Base-by-base conservation (phyloP, 768 basidiomycete species). In the Suillus luteus region DNA sequence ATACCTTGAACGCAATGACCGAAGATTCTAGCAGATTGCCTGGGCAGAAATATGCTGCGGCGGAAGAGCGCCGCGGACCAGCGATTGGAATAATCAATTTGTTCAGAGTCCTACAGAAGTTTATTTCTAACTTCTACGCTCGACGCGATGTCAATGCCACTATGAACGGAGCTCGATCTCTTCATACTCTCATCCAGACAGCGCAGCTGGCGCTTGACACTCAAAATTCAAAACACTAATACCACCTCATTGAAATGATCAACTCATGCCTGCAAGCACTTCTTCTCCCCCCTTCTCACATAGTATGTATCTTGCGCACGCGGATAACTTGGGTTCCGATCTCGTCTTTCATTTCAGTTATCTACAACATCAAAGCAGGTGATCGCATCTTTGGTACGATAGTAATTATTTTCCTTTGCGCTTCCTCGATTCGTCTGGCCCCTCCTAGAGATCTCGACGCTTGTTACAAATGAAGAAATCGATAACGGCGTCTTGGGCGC, bases 401-500 rank as follows among this genome's bases (percentile, higher is more conserved):
- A 19, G 5, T 52, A 10, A 19, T 10, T 31, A 8, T 27, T 9
- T 15, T 48, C 46, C 43, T 24, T 14, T 33, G 8, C 31, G 19
- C 51, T 2, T 33, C 40, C 55, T 57, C 55, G 15, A 57, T 57
- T 57, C 55, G 15, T 57, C 55, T 10, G 17, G 22, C 22, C 37
- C 24, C 37, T 17, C 35, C 33, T n/a, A 58, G 24, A 58, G 55
- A 58, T 58, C 8, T 40, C 55, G 24, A 57, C 38, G 14, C 37
- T 38, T 57, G 22, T 27, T 9, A 40, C 24, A 10, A 27, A 57
- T 40, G 9, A 24, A 40, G 22, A 57, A 57, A 57, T 27, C 2
- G 55, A 58, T 58, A 40, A 15, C 38, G 52, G 52, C 11, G 38
- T 40, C 24, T 58, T 58, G 24, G 37, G 24, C 38, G 24, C 24